Base-by-base conservation (phyloP, 805 yeast genomes). In the Yamadazyma akitaensis region DNA sequence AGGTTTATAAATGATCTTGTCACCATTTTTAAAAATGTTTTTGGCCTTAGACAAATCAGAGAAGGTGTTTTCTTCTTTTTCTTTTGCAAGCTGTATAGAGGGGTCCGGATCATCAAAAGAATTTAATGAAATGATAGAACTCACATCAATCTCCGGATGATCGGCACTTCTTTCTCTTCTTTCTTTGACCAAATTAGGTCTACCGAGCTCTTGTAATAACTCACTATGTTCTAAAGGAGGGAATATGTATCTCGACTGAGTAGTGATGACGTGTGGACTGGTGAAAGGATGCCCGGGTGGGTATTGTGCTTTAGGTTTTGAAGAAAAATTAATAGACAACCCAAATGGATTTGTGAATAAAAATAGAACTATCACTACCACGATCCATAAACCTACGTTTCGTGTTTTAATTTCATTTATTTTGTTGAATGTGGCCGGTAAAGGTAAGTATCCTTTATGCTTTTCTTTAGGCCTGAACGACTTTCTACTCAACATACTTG, bases 221-320 rank as follows among this genome's bases (percentile, higher is more conserved):
- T 82, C 79, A 4, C 87, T 83, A 56, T 85, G 83, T 53, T 85
- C 90, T 32, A 85, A 74, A n/a, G 81, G 77, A n/a, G 94, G 94
- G 58, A 77, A 85, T 12, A 86, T 82, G 57, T 79, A 74, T 33
- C 73, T 70, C 16, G 81, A 73, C 11, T 70, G 63, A 13, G 84
- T 76, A 17, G 68, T 71, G 24, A 81, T 69, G 14, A 48, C 50
- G 40, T 64, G 57, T 11, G 44, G 50, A 32, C 67, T 58, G 13
- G 74, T 67, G 36, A 56, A 59, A 5, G 73, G 69, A 45, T 64
- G 73, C 2, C 61, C 52, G 5, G 51, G 44, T 0, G 74, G 74
- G 51, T 69, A 68, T 9, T 26, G 19, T 5, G 11, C 10, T 1
- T 12, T 11, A 6, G 49, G 21, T n/a, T 19, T 16, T 3, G 39